Conservation (phyloP, 768 basidiomycete species). For the Russula earlei region DNA sequence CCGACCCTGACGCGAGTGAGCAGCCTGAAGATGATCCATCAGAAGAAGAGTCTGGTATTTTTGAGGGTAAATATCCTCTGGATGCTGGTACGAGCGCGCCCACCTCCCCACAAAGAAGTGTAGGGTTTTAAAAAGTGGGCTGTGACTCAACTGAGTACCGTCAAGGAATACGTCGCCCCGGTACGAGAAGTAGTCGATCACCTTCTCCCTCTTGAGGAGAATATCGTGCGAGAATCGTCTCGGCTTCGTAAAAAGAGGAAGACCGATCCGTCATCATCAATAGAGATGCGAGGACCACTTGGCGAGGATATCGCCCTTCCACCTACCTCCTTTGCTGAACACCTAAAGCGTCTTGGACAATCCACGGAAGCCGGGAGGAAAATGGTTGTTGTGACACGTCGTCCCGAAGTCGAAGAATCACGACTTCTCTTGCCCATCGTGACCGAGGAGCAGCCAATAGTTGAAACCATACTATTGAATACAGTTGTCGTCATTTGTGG, state of each 20-base stretch:
- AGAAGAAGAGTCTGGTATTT: slow-evolving; percentile 9
- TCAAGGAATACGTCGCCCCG: slow-evolving; percentile 34
- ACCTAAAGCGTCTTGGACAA: slow-evolving; percentile 27
- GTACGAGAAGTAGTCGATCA: background rate
- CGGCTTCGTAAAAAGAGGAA: slow-evolving; percentile 42
- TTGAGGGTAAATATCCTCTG: slow-evolving; percentile 22
- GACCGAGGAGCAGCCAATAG: slow-evolving; percentile 87
- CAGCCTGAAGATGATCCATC: slow-evolving; percentile 8
- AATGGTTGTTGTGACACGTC: slow-evolving; percentile 48
- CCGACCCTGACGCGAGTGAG: slow-evolving; percentile 18
- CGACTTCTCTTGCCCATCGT: slow-evolving; percentile 80
- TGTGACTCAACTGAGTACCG: slow-evolving; percentile 54
- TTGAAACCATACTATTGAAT: slow-evolving; percentile 84
- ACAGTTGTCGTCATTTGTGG: slow-evolving; percentile 82
- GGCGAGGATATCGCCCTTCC: slow-evolving; percentile 67
- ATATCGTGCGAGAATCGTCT: background rate
- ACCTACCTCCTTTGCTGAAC: slow-evolving; percentile 50
- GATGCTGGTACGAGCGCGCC: slow-evolving; percentile 19
- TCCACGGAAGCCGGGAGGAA: slow-evolving; percentile 25
- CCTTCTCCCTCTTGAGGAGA: background rate
- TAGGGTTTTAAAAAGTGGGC: slow-evolving; percentile 90
- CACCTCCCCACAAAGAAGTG: slow-evolving; percentile 31
- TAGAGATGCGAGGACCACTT: slow-evolving; percentile 65
- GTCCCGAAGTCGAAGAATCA: slow-evolving; percentile 62
- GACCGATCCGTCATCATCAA: slow-evolving; percentile 25